Evolutionary conservation across 1,284 basidiomycete species (phyloP).

Genomic region (Leccinum cinnamomeum): DNA sequence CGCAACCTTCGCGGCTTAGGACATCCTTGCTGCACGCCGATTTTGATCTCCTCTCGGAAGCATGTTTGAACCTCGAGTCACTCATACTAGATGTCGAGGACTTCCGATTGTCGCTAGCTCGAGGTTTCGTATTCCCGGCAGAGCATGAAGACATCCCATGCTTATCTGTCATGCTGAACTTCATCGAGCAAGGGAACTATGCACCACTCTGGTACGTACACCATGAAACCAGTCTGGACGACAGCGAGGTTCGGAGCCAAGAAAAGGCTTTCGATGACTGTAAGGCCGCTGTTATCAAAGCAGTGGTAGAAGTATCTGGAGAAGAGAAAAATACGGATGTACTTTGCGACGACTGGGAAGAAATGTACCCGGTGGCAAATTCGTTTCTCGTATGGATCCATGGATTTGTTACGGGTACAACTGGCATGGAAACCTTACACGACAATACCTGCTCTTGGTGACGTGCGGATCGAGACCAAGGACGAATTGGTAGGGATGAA

Average conservation of each 20-base stretch:
- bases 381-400: slow-evolving; percentile 79
- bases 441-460: neutral
- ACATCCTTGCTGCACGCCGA: slow-evolving; percentile 62
- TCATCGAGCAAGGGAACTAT: slow-evolving; percentile 69
- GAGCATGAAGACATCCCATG: slow-evolving; percentile 60
- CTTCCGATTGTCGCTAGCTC: slow-evolving; percentile 66
- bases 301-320: slow-evolving; percentile 81
- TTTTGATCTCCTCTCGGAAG: slow-evolving; percentile 69
- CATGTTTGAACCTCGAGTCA: slow-evolving; percentile 72
- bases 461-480: neutral
- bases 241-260: slow-evolving; percentile 50
- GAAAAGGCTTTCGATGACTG: slow-evolving; percentile 75
- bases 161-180: slow-evolving; percentile 63
- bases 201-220: slow-evolving; percentile 59
- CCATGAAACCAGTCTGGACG: slow-evolving; percentile 38
- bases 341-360: slow-evolving; percentile 66
- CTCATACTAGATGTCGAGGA: slow-evolving; percentile 74
- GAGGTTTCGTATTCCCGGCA: slow-evolving; percentile 57
- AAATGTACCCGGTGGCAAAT: slow-evolving; percentile 61
- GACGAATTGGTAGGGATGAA: neutral
- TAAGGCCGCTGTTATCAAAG: slow-evolving; percentile 83
- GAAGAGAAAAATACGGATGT: slow-evolving; percentile 78
- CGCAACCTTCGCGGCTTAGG: slow-evolving; percentile 45
- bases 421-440: slow-evolving; percentile 26
- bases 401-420: slow-evolving; percentile 37